These are phyloP conservation scores for Cytidiella melzeri DNA, from an alignment of 768 basidiomycete genomes.

Conservation along the genomic window DNA sequence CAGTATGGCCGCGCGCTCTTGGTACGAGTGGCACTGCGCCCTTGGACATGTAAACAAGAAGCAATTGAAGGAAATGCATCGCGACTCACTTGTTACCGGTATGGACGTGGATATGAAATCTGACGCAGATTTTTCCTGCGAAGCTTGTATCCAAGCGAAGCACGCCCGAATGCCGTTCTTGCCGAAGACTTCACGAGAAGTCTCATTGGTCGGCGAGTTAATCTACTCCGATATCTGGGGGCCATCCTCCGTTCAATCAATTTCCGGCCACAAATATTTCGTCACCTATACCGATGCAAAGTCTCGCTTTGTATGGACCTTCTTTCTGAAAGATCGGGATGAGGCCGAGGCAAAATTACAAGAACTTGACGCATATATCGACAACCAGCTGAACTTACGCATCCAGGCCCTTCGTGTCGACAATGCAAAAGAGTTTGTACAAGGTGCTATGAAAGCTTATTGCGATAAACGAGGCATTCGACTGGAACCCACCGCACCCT, in stretches of 20 bases:
- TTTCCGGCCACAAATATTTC: slow-evolving; percentile 18
- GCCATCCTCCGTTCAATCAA: slow-evolving; percentile 28
- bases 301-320: slow-evolving; percentile 21
- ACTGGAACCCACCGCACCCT: slow-evolving; percentile 32
- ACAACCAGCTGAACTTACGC: slow-evolving; percentile 30
- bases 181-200: too few relatives aligned
- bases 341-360: slow-evolving; percentile 28
- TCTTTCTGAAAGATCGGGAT: slow-evolving; percentile 24
- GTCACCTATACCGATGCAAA: slow-evolving; percentile 26
- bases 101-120: slow-evolving; percentile 4
- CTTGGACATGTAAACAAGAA: too few relatives aligned
- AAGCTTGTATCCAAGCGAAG: too few relatives aligned
- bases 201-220: slow-evolving; percentile 29
- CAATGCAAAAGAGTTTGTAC: slow-evolving; percentile 36
- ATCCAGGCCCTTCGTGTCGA: slow-evolving; percentile 5
- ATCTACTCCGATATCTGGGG: slow-evolving; percentile 42
- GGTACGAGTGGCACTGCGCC: slow-evolving; percentile 8
- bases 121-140: slow-evolving; percentile 24
- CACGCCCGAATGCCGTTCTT: slow-evolving; percentile 26
- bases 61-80: too few relatives aligned
- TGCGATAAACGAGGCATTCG: too few relatives aligned
- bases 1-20: neutral
- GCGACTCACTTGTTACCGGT: neutral
- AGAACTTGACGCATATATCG: too few relatives aligned
- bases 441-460: slow-evolving; percentile 26